Percentiles rank a stretch among this genome's conserved stretches.
Conservation (phyloP, 164 flowering plant genomes). For the Liquidambar formosana region DNA sequence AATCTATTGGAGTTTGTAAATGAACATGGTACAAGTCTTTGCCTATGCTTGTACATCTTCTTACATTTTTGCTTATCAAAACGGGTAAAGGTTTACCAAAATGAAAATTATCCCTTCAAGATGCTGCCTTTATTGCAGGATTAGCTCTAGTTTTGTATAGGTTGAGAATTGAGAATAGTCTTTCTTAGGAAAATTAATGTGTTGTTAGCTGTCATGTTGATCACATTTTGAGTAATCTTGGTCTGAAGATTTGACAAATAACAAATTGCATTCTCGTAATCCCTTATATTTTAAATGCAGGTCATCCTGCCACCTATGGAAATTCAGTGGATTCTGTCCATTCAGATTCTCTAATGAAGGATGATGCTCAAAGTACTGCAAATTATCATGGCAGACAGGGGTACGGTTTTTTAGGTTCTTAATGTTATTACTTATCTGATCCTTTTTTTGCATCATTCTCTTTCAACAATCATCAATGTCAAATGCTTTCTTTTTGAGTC, state of each 20-base stretch:
- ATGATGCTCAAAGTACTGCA: constrained; percentile 47
- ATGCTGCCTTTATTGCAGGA: background rate
- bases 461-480: background rate
- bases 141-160: background rate
- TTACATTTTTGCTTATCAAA: background rate
- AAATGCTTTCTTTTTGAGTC: background rate
- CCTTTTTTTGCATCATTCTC: background rate
- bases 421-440: no score
- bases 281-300: constrained; percentile 29
- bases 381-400: constrained; percentile 36
- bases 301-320: constrained; percentile 38
- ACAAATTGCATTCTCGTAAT: background rate
- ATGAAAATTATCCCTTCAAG: background rate
- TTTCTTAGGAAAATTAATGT: background rate
- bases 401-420: constrained; percentile 28
- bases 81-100: background rate
- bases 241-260: background rate
- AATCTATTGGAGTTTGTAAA: background rate
- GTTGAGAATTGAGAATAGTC: background rate
- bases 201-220: background rate
- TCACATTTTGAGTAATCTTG: background rate
- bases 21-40: background rate
- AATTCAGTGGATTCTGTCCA: constrained; percentile 26
- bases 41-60: background rate
- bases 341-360: constrained; percentile 32